phyloP scores from a whole-genome alignment of 1,284 basidiomycete genomes.

The Ceratobasidium sp. region DNA sequence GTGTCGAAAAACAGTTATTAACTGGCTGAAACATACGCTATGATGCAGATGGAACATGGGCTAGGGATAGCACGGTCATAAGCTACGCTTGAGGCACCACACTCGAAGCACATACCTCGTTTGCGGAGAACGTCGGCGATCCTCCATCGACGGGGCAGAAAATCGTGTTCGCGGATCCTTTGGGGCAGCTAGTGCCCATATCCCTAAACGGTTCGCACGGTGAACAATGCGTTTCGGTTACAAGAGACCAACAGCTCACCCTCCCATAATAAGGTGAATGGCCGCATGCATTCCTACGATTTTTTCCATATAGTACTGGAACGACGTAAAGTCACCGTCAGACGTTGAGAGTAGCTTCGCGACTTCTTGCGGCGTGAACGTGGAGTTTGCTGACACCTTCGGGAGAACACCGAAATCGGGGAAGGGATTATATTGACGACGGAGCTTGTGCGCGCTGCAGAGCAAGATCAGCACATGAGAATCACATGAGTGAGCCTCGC shows the following conservation, averaged over 20 bases:
- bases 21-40: too few relatives aligned
- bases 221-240: background rate
- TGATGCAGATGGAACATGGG: conserved; percentile 41
- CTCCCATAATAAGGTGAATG: conserved; percentile 21
- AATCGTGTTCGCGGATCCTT: conserved; percentile 21
- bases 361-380: background rate
- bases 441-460: conserved; percentile 19
- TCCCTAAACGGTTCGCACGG: background rate
- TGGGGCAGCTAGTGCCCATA: conserved; percentile 18
- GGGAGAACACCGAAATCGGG: background rate
- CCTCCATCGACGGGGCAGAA: conserved; percentile 18
- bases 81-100: background rate
- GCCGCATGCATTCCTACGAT: conserved; percentile 29
- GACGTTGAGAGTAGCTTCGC: background rate
- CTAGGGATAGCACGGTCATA: background rate
- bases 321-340: conserved; percentile 23
- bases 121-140: conserved; percentile 32
- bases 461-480: too few relatives aligned
- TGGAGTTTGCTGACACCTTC: conserved; percentile 1
- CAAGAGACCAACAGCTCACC: background rate
- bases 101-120: conserved; percentile 9
- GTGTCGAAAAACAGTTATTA: too few relatives aligned
- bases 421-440: conserved; percentile 16
- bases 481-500: background rate
- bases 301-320: conserved; percentile 22